Evolutionary conservation across 768 basidiomycete genomes (phyloP), one percentile per base, ranked within the genome.

Genomic region (Fomitopsis pulvina): DNA sequence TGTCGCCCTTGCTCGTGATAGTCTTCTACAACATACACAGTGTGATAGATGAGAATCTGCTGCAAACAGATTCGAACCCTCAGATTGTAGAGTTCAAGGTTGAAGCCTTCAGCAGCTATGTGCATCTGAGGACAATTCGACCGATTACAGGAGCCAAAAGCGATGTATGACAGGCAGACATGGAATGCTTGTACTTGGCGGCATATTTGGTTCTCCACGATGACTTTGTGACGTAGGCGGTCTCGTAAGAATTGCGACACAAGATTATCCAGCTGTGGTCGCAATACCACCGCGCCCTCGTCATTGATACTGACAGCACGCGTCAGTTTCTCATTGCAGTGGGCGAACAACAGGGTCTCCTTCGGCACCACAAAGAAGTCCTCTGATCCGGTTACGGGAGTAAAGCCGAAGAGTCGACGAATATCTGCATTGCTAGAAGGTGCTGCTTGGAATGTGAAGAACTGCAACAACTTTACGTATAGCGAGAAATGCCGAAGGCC

Each of bases 11-110:
- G 50, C 22, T 53, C 47, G 22, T 14, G 21, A 11, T 39, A 26
- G 8, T 48, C 2, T 28, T 51, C 45, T 16, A 52, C 18, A 1
- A 27, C 56, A 43, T 62, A 51, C 2, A 69, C 53, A 8, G 55
- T 55, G 24, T 77, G 68, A 37, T 74, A 66, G 14, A 81, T 76
- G 41, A 68, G 55, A 2, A 82, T 72, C 43, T 80, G 77, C 41
- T 72, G 71, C 1, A 83, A 50, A 54, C 77, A 71, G 25, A 77
- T 58, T 3, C 70, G 62, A 6, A 80, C 60, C 11, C 72, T 71
- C 18, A 57, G 21, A 38, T 75, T 74, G 43, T 72, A 80, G 56
- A 64, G 67, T n/a, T 55, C 55, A 1, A 59, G 28, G 28, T 58
- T 61, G 42, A 65, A 50, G 18, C 65, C 54, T 1, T 64, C 41